Evolutionary conservation across 2,329 filamentous ascomycete species (phyloP).

Genomic region (Podosphaera xanthii): DNA sequence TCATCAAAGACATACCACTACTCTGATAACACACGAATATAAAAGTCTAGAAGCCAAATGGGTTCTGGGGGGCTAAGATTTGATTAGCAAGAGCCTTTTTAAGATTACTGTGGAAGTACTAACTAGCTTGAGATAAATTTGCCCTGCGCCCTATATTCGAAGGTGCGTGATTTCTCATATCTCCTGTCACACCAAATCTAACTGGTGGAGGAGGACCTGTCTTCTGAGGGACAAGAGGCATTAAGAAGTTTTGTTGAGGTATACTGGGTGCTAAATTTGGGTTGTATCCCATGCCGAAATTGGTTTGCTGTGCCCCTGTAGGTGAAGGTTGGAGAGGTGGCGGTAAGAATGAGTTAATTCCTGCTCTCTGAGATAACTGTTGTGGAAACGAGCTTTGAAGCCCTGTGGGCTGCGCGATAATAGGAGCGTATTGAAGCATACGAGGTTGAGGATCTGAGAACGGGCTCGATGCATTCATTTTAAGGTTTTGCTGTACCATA

Average conservation of each 20-base stretch:
- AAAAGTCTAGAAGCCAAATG: conserved; percentile 37
- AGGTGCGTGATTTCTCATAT: conserved; percentile 53
- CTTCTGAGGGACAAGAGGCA: conserved; percentile 51
- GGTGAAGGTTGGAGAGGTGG: conserved; percentile 36
- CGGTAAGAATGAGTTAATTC: conserved; percentile 34
- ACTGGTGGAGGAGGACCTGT: conserved; percentile 74
- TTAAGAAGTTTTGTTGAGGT: conserved; percentile 31
- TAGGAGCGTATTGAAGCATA: conserved; percentile 25
- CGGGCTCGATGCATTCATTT: conserved; percentile 25
- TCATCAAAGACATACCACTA: background rate
- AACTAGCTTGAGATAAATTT: conserved; percentile 87
- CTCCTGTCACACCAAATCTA: conserved; percentile 57
- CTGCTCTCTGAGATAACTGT: conserved; percentile 17
- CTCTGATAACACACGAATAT: background rate
- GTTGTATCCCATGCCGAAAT: conserved; percentile 22
- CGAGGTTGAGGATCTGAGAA: conserved; percentile 28
- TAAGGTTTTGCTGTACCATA: conserved; percentile 15
- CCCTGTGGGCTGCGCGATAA: conserved; percentile 26
- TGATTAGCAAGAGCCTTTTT: conserved; percentile 5
- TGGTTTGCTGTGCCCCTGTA: conserved; percentile 25
- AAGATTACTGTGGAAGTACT: conserved; percentile 20
- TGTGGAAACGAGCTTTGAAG: conserved; percentile 22
- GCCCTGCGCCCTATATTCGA: conserved; percentile 79
- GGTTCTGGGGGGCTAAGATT: conserved; percentile 38
- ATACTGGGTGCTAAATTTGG: conserved; percentile 25